These are phyloP conservation scores for Penicillium thymicola DNA, from an alignment of 2,329 filamentous ascomycete species.

Conservation along the genomic window DNA sequence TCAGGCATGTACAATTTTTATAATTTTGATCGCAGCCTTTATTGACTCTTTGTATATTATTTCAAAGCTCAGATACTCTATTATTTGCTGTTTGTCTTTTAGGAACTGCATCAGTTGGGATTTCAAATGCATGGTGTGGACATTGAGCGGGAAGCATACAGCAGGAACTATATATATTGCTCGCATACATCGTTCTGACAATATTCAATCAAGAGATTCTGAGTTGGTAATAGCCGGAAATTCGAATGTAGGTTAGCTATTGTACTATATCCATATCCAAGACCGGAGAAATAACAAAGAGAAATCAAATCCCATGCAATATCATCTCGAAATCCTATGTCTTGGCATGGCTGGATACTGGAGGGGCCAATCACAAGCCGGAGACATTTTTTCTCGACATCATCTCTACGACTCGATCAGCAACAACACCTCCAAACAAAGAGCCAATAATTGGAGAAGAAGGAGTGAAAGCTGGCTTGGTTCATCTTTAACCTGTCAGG, in stretches of 20 bases:
- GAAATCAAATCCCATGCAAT: background rate
- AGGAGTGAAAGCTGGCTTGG: background rate
- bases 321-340: constrained; percentile 3
- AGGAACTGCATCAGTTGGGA: background rate
- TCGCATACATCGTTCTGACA: background rate
- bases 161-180: background rate
- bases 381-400: constrained; percentile 26
- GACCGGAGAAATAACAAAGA: background rate
- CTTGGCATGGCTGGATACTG: constrained; percentile 23
- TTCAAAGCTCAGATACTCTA: fast-evolving
- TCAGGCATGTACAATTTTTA: constrained; percentile 19
- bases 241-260: fast-evolving
- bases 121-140: background rate
- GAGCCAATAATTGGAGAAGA: background rate
- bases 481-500: background rate
- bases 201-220: background rate
- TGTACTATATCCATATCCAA: background rate
- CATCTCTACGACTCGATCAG: constrained; percentile 9
- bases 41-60: background rate
- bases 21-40: background rate
- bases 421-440: constrained; percentile 10
- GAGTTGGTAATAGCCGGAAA: background rate
- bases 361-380: constrained; percentile 25
- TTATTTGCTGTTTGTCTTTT: background rate
- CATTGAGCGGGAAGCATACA: background rate